Conservation (phyloP, 768 basidiomycete species). For the Termitomyces sp. region DNA sequence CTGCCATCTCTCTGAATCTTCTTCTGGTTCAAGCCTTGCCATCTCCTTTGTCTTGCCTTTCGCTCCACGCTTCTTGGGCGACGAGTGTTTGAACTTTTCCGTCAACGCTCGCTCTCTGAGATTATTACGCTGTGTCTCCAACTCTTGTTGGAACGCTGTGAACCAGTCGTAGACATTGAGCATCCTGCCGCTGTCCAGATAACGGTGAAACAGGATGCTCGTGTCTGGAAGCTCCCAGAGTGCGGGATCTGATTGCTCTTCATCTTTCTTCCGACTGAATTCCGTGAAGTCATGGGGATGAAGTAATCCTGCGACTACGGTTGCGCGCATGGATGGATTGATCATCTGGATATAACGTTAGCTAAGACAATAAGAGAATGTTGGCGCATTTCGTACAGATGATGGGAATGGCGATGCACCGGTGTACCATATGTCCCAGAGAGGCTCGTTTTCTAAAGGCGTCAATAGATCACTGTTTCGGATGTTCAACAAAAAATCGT, state of each 20-base stretch:
- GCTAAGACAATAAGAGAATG: background rate
- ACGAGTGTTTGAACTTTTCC: constrained; percentile 1
- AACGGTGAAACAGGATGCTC: constrained; percentile 70
- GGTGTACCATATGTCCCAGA: constrained; percentile 77
- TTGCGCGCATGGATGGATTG: constrained; percentile 64
- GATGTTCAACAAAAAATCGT: background rate
- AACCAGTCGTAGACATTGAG: constrained; percentile 91
- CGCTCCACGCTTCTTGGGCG: constrained; percentile 12
- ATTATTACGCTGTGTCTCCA: constrained; percentile 51
- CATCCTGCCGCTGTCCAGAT: constrained; percentile 74
- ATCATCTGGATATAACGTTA: constrained; percentile 40
- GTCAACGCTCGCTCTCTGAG: constrained; percentile 11
- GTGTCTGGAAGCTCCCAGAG: constrained; percentile 65
- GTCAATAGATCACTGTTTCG: constrained; percentile 32
- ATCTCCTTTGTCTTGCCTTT: constrained; percentile 18
- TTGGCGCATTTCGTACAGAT: constrained; percentile 38
- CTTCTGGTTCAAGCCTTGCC: constrained; percentile 28
- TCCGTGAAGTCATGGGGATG: constrained; percentile 47
- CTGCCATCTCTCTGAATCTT: constrained; percentile 38
- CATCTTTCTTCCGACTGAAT: constrained; percentile 5
- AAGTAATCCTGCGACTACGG: constrained; percentile 54
- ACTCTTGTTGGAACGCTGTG: constrained; percentile 61
- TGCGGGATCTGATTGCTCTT: constrained; percentile 11
- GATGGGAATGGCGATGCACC: constrained; percentile 58
- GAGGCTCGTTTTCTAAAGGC: constrained; percentile 40